Percentiles rank a stretch among this genome's conserved stretches.
phyloP scores from a whole-genome alignment of 2,329 filamentous ascomycete genomes.

The Fusarium chlamydosporum region DNA sequence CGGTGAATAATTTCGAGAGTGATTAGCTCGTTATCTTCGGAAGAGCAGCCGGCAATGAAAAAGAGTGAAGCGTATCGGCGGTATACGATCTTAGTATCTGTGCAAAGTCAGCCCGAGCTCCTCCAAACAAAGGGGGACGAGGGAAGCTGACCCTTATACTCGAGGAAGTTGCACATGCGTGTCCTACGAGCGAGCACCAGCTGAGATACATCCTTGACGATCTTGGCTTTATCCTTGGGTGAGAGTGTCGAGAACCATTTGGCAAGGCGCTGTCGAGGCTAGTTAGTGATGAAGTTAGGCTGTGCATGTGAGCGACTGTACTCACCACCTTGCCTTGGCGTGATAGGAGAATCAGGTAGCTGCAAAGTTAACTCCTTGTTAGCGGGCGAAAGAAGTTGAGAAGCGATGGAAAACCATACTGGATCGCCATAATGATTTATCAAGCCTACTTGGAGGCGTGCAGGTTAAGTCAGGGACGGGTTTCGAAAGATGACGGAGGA shows the following conservation, averaged over 20 bases:
- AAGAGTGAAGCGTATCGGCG: slow-evolving; percentile 98
- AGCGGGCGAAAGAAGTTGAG: slow-evolving; percentile 34
- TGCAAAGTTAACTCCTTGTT: slow-evolving; percentile 58
- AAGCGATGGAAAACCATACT: slow-evolving; percentile 54
- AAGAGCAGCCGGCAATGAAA: slow-evolving; percentile 97
- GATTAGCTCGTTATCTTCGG: slow-evolving; percentile 98
- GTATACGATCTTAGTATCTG: slow-evolving; percentile 99
- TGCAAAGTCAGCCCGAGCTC: slow-evolving; percentile 20
- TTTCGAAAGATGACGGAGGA: slow-evolving; percentile 44
- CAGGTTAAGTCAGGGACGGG: slow-evolving; percentile 26
- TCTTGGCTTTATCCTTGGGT: slow-evolving; percentile 99
- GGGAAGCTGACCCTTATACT: slow-evolving; percentile 88
- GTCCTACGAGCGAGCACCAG: slow-evolving; percentile 95
- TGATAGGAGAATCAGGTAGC: slow-evolving; percentile 97
- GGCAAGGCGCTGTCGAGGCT: slow-evolving; percentile 81
- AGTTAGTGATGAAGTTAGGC: slow-evolving; percentile 39
- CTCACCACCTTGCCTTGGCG: slow-evolving; percentile 99
- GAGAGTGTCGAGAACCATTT: slow-evolving; percentile 99
- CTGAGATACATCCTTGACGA: slow-evolving; percentile 99
- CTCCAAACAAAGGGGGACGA: slow-evolving; percentile 21
- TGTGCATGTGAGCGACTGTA: slow-evolving; percentile 52
- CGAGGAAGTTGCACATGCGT: slow-evolving; percentile 99
- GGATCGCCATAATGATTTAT: slow-evolving; percentile 60
- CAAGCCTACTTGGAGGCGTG: slow-evolving; percentile 47
- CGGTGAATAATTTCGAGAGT: slow-evolving; percentile 98